Conservation (phyloP, 2,329 filamentous ascomycete species). For the Xylariaceae sp. region DNA sequence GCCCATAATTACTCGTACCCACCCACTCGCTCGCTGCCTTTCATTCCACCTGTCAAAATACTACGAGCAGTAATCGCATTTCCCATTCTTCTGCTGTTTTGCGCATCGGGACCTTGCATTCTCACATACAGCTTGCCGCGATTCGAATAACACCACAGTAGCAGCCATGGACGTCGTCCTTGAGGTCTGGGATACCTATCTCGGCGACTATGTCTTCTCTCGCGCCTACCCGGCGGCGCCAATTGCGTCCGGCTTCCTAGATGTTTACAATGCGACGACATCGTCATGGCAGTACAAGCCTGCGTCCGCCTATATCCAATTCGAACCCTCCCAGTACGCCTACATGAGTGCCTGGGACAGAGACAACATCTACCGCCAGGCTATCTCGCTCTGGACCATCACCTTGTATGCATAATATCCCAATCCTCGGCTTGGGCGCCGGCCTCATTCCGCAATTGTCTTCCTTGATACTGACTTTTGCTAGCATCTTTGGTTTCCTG, state of each 20-base stretch:
- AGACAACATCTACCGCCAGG: slow-evolving; percentile 72
- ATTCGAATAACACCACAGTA: slow-evolving; percentile 1
- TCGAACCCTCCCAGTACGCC: slow-evolving; percentile 69
- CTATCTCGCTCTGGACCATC: slow-evolving; percentile 70
- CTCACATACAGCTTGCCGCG: neutral
- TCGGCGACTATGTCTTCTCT: slow-evolving; percentile 77
- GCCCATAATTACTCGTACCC: too few relatives aligned
- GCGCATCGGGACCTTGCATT: neutral
- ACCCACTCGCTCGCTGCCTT: too few relatives aligned
- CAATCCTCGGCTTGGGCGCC: neutral
- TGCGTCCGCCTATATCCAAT: slow-evolving; percentile 61
- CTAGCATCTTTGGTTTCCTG: slow-evolving; percentile 76
- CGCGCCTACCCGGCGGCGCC: slow-evolving; percentile 57
- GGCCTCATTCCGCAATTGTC: neutral
- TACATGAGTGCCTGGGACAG: slow-evolving; percentile 73
- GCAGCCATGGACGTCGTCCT: slow-evolving; percentile 83
- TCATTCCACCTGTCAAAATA: too few relatives aligned
- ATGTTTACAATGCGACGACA: slow-evolving; percentile 42
- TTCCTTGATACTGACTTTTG: slow-evolving; percentile 13
- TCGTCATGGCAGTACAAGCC: slow-evolving; percentile 66
- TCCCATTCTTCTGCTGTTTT: neutral
- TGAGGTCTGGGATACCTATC: slow-evolving; percentile 74
- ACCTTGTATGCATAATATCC: slow-evolving; percentile 61
- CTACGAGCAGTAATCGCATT: neutral
- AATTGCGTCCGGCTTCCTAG: slow-evolving; percentile 43